Percentiles rank a stretch among this genome's conserved stretches.
Evolutionary conservation across 805 yeast species (phyloP).

Genomic region (Wickerhamomyces alni): DNA sequence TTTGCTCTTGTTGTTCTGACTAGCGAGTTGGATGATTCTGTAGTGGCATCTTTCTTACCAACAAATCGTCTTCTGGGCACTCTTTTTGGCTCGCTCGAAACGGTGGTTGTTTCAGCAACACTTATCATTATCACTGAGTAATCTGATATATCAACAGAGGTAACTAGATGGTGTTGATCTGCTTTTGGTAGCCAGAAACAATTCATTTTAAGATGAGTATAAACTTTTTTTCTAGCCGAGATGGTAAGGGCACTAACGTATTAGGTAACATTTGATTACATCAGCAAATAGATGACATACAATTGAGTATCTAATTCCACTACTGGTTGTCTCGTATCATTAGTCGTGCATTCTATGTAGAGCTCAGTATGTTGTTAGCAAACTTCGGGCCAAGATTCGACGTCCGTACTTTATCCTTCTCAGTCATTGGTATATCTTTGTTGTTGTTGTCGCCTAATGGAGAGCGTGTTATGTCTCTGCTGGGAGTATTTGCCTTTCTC

Average conservation of each 20-base stretch:
- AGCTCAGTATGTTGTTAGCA: neutral
- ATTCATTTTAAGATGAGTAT: too few species aligned
- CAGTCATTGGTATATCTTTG: neutral
- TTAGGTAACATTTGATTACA: too few species aligned
- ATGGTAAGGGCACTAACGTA: too few species aligned
- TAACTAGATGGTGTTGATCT: too few species aligned
- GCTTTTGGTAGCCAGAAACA: too few species aligned
- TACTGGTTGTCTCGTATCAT: too few species aligned
- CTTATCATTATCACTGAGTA: too few species aligned
- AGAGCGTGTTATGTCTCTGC: neutral
- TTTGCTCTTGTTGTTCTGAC: slow-evolving; percentile 23
- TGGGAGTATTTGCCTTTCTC: too few species aligned
- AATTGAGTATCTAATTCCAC: too few species aligned
- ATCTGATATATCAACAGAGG: too few species aligned
- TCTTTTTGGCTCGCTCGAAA: slow-evolving; percentile 10
- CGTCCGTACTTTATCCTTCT: neutral
- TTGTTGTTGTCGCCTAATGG: neutral
- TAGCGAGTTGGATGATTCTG: slow-evolving; percentile 14
- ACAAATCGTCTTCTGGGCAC: slow-evolving; percentile 54
- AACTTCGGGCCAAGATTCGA: neutral
- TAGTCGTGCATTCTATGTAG: neutral
- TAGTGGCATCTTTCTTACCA: slow-evolving; percentile 35
- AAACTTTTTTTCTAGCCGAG: too few species aligned
- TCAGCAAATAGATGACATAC: too few species aligned
- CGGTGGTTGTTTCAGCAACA: neutral